phyloP scores from a whole-genome alignment of 306 rosid species.

The Vachellia collinsii region DNA sequence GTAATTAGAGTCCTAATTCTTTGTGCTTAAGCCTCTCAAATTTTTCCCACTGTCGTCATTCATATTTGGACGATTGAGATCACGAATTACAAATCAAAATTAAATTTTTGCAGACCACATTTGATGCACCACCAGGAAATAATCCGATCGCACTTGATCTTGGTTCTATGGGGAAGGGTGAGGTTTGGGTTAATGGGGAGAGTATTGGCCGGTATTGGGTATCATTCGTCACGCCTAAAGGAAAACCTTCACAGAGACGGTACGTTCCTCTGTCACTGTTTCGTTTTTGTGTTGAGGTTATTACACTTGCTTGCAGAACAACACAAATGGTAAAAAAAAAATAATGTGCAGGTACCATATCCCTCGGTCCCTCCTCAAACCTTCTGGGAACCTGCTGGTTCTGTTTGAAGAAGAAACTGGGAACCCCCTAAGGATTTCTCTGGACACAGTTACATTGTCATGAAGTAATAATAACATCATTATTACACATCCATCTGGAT shows the following conservation, averaged over 20 bases:
- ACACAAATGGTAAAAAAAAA: constrained; percentile 8
- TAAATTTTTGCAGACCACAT: constrained; percentile 52
- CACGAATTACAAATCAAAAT: neutral
- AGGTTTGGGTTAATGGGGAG: constrained; percentile 76
- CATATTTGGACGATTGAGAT: neutral
- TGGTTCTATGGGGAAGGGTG: constrained; percentile 91
- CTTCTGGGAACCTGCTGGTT: constrained; percentile 60
- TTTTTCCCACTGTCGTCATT: neutral
- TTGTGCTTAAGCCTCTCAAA: neutral
- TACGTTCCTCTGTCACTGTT: constrained; percentile 30
- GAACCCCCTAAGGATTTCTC: constrained; percentile 33
- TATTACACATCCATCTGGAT: too few relatives aligned
- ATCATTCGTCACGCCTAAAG: constrained; percentile 68
- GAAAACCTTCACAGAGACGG: constrained; percentile 85
- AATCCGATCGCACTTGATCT: constrained; percentile 77
- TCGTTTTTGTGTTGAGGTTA: neutral
- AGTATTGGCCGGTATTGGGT: constrained; percentile 90
- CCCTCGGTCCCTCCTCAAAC: constrained; percentile 75
- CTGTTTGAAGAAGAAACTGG: constrained; percentile 22
- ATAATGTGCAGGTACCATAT: constrained; percentile 71
- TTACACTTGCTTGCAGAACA: constrained; percentile 19
- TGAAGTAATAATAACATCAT: neutral
- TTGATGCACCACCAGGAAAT: constrained; percentile 68
- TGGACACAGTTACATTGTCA: constrained; percentile 42
- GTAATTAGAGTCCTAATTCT: constrained; percentile 39